A percentile compares a stretch with the other conserved stretches of the same genome.
These are phyloP conservation scores for Ophiostoma ulmi DNA, from an alignment of 2,329 filamentous ascomycete species.

Conservation along the genomic window DNA sequence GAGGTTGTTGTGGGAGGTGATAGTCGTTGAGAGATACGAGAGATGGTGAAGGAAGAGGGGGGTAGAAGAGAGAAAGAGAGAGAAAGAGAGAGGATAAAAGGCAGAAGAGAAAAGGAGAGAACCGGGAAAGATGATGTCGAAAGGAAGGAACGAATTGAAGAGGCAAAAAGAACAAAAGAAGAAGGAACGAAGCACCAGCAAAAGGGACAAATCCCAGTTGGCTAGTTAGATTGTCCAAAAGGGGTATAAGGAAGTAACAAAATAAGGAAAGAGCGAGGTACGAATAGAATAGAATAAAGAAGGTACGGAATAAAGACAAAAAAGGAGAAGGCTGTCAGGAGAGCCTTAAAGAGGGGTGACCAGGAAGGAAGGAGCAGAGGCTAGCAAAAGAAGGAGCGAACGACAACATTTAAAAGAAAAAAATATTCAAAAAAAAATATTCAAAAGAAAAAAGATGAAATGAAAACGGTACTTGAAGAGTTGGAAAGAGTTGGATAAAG, in stretches of 20 bases:
- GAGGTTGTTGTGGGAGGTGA: neutral
- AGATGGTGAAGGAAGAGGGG: neutral
- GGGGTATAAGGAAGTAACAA: neutral
- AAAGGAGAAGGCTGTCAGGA: neutral
- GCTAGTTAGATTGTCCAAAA: neutral
- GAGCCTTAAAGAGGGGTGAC: neutral
- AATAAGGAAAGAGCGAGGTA: neutral
- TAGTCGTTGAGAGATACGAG: neutral
- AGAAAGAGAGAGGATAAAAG: neutral
- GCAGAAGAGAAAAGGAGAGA: neutral
- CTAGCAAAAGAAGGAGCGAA: neutral
- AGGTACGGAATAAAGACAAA: neutral
- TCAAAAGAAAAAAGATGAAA: neutral
- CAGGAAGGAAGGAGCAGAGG: neutral
- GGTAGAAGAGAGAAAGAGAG: neutral
- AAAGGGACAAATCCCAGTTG: neutral
- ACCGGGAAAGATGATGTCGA: neutral
- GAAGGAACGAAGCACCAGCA: neutral
- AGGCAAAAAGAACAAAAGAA: neutral
- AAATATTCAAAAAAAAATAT: constrained; percentile 1
- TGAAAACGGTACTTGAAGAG: neutral
- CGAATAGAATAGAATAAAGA: neutral
- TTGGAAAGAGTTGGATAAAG: neutral
- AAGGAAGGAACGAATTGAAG: constrained; percentile 4
- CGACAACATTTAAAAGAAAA: neutral